A percentile compares a stretch with the other conserved stretches of the same genome.
These are phyloP conservation scores for Pseudozyma pruni DNA, from an alignment of 1,284 basidiomycete genomes.

Conservation along the genomic window DNA sequence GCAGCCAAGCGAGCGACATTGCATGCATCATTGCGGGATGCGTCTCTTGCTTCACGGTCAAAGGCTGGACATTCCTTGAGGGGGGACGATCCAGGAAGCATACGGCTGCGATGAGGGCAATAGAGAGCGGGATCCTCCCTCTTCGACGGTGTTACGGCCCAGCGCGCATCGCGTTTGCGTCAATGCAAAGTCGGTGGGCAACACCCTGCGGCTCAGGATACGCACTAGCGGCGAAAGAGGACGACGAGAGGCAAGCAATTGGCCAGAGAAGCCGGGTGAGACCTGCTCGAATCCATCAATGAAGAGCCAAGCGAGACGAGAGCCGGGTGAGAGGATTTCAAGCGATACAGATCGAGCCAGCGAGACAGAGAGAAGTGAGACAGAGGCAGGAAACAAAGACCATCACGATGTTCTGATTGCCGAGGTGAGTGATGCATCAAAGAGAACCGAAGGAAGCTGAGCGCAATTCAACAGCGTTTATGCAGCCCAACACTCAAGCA, in stretches of 20 bases:
- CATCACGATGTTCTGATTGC: not conserved
- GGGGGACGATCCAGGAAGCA: too few species aligned
- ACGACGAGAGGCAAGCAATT: conserved; percentile 10
- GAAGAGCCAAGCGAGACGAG: not conserved
- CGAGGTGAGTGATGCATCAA: conserved; percentile 5
- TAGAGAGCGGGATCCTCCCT: too few species aligned
- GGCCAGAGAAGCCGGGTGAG: not conserved
- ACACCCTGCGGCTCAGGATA: too few species aligned
- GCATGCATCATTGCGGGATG: conserved; percentile 17
- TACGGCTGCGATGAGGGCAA: too few species aligned
- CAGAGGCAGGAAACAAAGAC: too few species aligned
- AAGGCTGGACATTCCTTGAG: too few species aligned
- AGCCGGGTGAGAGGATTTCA: not conserved
- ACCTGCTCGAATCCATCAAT: too few species aligned
- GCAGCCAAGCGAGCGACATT: conserved; percentile 7
- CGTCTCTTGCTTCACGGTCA: not conserved
- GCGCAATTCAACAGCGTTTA: not conserved
- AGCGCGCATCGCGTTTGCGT: too few species aligned
- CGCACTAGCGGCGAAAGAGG: conserved; percentile 13
- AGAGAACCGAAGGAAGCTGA: not conserved
- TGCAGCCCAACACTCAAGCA: not conserved
- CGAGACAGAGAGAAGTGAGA: too few species aligned
- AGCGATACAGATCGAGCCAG: not conserved
- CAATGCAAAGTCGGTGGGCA: too few species aligned
- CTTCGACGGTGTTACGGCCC: too few species aligned